These are phyloP conservation scores for Orychophragmus violaceus DNA, from an alignment of 345 rosid genomes.

Conservation along the genomic window DNA sequence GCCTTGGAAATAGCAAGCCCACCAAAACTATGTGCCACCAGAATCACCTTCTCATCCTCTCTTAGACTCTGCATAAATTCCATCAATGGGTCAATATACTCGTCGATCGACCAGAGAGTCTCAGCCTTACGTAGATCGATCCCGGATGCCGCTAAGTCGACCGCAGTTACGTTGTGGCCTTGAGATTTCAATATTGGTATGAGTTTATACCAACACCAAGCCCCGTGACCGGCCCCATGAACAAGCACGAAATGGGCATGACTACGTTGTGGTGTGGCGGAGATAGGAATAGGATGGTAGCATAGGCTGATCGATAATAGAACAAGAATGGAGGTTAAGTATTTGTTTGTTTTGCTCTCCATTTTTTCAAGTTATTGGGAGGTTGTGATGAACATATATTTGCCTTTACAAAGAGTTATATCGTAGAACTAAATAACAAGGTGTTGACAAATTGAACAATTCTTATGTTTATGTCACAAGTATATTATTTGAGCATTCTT, in stretches of 20 bases:
- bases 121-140: not conserved
- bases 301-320: constrained; percentile 3
- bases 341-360: constrained; percentile 5
- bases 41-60: constrained; percentile 18
- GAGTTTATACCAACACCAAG: constrained; percentile 26
- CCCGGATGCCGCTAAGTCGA: constrained; percentile 11
- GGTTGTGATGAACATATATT: constrained; percentile 6
- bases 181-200: constrained; percentile 20
- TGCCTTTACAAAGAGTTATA: not conserved
- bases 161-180: constrained; percentile 9
- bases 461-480: constrained; percentile 12
- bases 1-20: constrained; percentile 23
- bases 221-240: constrained; percentile 19
- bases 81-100: not conserved
- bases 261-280: not conserved
- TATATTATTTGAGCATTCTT: not conserved
- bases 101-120: constrained; percentile 2
- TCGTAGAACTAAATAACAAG: not conserved
- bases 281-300: not conserved
- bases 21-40: constrained; percentile 18
- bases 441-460: constrained; percentile 17
- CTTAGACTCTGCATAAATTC: constrained; percentile 7
- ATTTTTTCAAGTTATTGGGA: not conserved
- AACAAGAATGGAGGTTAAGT: not conserved
- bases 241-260: constrained; percentile 10